Base-by-base conservation (phyloP, 139 green algal species). In the Deuterostichococcus epilithicus region DNA sequence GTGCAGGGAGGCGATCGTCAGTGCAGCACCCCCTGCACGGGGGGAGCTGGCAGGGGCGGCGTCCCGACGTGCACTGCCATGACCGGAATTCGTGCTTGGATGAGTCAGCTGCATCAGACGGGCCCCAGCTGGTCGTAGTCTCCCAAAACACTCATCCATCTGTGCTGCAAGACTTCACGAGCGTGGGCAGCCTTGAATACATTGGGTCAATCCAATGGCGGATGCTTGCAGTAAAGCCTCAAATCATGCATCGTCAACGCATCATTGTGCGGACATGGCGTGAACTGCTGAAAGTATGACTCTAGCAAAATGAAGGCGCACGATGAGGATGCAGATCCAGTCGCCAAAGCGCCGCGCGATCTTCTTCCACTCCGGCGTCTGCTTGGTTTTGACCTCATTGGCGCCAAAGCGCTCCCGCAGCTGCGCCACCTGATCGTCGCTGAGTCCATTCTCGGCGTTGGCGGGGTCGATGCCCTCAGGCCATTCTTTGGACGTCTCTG, bases 331-430 rank as follows among this genome's bases (percentile, higher is more conserved):
- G 30, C 60, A 77, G 1, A 88, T 73, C 74, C 76, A 82, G 66
- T 83, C 80, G 28, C 80, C 38, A 66, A 84, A 88, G 25, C 84
- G 72, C 39, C 36, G 78, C 20, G 52, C 33, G 52, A 88, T 76
- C 58, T 86, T 84, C 84, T 82, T 78, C 84, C 84, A 88, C 52
- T 84, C 80, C 4, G 84, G 75, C 10, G 52, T 72, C 74, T 83
- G 77, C 34, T 72, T 72, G 58, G 79, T 35, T 28, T 67, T 71
- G 34, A 83, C 79, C 52, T 83, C 79, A 47, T 83, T 83, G 73
- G 42, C 60, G 22, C 79, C 79, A 35, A 74, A 34, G 67, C 79
- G n/a, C 47, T 26, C 34, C 20, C 36, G 73, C 66, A 81, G 76
- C 74, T 78, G 2, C 74, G 63, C 74, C 18, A 30, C 74, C 60